Percentiles rank a stretch among this genome's conserved stretches.
Conservation (phyloP, 2,329 filamentous ascomycete genomes). For the Ustilaginoidea virens region DNA sequence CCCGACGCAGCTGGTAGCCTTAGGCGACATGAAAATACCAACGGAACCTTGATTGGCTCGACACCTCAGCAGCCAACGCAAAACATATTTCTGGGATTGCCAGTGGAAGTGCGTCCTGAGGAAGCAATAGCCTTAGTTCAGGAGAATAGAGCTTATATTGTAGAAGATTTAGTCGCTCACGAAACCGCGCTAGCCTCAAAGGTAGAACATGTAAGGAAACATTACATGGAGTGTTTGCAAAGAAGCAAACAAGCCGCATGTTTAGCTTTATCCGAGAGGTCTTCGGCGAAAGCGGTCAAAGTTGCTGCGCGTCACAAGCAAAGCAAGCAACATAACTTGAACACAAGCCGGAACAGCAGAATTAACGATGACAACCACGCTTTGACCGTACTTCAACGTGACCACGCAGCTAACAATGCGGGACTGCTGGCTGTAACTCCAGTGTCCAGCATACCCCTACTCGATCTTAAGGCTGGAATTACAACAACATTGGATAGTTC, state of each 20-base stretch:
- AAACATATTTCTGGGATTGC: slow-evolving; percentile 82
- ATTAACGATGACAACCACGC: neutral
- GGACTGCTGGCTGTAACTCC: slow-evolving; percentile 12
- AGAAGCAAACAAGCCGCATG: slow-evolving; percentile 26
- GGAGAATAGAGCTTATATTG: slow-evolving; percentile 59
- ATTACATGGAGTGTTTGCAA: slow-evolving; percentile 46
- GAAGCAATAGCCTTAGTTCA: slow-evolving; percentile 73
- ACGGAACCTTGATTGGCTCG: slow-evolving; percentile 72
- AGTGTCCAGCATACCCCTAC: slow-evolving; percentile 18
- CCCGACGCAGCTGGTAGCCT: slow-evolving; percentile 63
- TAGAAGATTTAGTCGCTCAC: slow-evolving; percentile 66
- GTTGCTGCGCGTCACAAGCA: slow-evolving; percentile 9
- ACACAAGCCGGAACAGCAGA: no score
- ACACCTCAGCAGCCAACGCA: slow-evolving; percentile 88
- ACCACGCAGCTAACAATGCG: neutral
- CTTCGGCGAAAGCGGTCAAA: slow-evolving; percentile 18
- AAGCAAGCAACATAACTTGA: neutral
- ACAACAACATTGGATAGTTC: slow-evolving; percentile 5
- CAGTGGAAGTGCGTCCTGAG: slow-evolving; percentile 79
- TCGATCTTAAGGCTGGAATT: slow-evolving; percentile 8
- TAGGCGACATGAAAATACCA: slow-evolving; percentile 68
- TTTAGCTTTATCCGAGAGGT: slow-evolving; percentile 22
- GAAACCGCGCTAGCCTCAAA: slow-evolving; percentile 43
- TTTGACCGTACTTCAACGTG: neutral
- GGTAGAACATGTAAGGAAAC: slow-evolving; percentile 37